A percentile compares a stretch with the other conserved stretches of the same genome.
Evolutionary conservation across 2,329 filamentous ascomycete species (phyloP).

Genomic region (Aurifilum marmelostoma): DNA sequence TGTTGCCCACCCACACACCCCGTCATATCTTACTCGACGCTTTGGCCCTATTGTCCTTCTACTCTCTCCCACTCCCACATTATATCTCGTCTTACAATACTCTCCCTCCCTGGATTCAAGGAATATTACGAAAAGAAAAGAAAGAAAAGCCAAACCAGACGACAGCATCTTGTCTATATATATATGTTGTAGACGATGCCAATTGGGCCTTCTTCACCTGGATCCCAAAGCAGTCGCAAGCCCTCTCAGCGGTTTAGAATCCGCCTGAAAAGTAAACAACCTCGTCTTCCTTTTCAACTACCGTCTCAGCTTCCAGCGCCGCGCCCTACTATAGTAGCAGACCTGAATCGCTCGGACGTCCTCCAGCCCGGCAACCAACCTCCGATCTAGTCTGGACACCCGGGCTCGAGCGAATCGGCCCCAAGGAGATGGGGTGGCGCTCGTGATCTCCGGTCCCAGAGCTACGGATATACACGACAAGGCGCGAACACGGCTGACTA

Average conservation of each 20-base stretch:
- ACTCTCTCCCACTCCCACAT: background rate
- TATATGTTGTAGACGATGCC: conserved; percentile 10
- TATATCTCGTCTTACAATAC: background rate
- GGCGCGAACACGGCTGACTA: conserved; percentile 1
- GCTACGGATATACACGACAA: conserved; percentile 8
- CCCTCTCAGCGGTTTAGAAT: conserved; percentile 7
- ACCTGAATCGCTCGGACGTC: background rate
- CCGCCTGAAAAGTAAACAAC: background rate
- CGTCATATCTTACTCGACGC: background rate
- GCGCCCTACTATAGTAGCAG: background rate
- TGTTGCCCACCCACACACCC: background rate
- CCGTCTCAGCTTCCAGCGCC: conserved; percentile 18
- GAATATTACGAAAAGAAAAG: background rate
- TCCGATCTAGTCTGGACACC: background rate
- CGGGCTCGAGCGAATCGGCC: background rate
- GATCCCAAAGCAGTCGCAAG: background rate
- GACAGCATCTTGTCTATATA: background rate
- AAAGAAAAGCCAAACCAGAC: background rate
- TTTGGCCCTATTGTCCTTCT: background rate
- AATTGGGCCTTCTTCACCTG: conserved; percentile 2
- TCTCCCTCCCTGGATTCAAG: background rate
- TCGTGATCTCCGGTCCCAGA: conserved; percentile 5
- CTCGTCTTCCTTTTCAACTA: background rate
- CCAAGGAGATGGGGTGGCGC: conserved; percentile 2
- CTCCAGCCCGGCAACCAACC: background rate